Conservation (phyloP, 805 yeast genomes). For the Huiozyma sinensis region DNA sequence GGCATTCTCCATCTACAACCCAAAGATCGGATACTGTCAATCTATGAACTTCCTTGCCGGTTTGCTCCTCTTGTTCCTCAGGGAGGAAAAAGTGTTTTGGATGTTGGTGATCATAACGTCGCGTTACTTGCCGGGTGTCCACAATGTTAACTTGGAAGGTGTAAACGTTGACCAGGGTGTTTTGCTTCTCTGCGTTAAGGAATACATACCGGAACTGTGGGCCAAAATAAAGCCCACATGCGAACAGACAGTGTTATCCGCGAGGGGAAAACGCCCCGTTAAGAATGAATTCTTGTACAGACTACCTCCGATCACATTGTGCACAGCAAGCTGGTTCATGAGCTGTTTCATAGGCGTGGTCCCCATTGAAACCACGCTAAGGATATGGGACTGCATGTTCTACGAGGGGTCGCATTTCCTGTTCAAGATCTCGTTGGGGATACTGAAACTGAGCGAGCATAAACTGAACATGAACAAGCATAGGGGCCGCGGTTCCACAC, state of each 20-base stretch:
- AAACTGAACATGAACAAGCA: slow-evolving; percentile 32
- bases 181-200: slow-evolving; percentile 72
- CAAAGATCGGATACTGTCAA: slow-evolving; percentile 92
- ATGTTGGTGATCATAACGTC: slow-evolving; percentile 87
- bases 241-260: neutral
- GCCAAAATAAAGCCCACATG: slow-evolving; percentile 29
- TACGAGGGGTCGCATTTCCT: slow-evolving; percentile 84
- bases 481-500: slow-evolving; percentile 7
- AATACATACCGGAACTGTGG: slow-evolving; percentile 81
- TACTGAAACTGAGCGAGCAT: slow-evolving; percentile 67
- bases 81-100: slow-evolving; percentile 90
- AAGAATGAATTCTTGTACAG: slow-evolving; percentile 48
- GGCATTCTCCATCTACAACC: slow-evolving; percentile 78
- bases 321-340: slow-evolving; percentile 98
- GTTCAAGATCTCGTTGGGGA: slow-evolving; percentile 71
- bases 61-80: slow-evolving; percentile 68
- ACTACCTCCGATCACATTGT: slow-evolving; percentile 82
- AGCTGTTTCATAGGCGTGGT: slow-evolving; percentile 84
- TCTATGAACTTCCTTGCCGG: slow-evolving; percentile 91
- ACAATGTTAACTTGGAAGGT: slow-evolving; percentile 82
- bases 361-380: slow-evolving; percentile 77
- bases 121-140: slow-evolving; percentile 79
- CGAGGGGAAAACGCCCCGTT: slow-evolving; percentile 1
- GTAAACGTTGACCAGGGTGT: slow-evolving; percentile 95
- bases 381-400: slow-evolving; percentile 93